A percentile compares a stretch with the other conserved stretches of the same genome.
Evolutionary conservation across 805 yeast species (phyloP).

Genomic region (Metschnikowia sp.): DNA sequence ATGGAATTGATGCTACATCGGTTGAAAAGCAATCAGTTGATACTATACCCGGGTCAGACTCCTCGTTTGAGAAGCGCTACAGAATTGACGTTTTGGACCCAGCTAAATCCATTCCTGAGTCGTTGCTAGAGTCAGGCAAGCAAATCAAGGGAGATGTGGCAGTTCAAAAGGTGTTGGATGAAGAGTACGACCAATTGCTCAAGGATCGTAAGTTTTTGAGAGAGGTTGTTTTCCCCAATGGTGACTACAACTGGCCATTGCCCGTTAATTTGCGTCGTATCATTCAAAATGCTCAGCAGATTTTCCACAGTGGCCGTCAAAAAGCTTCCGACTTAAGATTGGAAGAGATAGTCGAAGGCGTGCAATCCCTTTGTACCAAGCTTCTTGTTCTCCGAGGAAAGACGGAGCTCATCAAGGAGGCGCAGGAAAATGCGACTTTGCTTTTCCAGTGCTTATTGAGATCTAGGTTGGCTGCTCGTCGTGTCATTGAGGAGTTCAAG

Average conservation of each 20-base stretch:
- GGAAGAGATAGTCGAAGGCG: conserved; percentile 72
- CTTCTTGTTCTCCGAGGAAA: conserved; percentile 81
- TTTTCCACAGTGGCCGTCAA: conserved; percentile 87
- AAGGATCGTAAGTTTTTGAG: conserved; percentile 80
- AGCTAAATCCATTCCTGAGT: conserved; percentile 57
- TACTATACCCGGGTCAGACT: conserved; percentile 90
- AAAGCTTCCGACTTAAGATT: conserved; percentile 88
- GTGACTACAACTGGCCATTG: conserved; percentile 95
- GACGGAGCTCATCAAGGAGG: conserved; percentile 68
- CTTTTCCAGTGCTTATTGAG: conserved; percentile 89
- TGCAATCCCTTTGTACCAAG: conserved; percentile 62
- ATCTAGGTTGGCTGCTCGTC: conserved; percentile 85
- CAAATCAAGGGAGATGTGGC: conserved; percentile 88
- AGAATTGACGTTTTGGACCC: conserved; percentile 81
- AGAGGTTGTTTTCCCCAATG: conserved; percentile 77
- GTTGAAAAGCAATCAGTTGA: conserved; percentile 96
- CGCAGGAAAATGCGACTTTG: conserved; percentile 87
- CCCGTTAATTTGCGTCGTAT: conserved; percentile 97
- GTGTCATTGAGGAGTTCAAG: conserved; percentile 88
- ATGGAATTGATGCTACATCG: conserved; percentile 97
- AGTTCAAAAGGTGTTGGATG: conserved; percentile 75
- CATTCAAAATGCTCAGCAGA: conserved; percentile 94
- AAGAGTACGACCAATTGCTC: conserved; percentile 74
- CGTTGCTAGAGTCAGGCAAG: conserved; percentile 80
- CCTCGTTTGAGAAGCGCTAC: conserved; percentile 76